These are phyloP conservation scores for Xylaria curta DNA, from an alignment of 495 filamentous ascomycete genomes.

Conservation along the genomic window DNA sequence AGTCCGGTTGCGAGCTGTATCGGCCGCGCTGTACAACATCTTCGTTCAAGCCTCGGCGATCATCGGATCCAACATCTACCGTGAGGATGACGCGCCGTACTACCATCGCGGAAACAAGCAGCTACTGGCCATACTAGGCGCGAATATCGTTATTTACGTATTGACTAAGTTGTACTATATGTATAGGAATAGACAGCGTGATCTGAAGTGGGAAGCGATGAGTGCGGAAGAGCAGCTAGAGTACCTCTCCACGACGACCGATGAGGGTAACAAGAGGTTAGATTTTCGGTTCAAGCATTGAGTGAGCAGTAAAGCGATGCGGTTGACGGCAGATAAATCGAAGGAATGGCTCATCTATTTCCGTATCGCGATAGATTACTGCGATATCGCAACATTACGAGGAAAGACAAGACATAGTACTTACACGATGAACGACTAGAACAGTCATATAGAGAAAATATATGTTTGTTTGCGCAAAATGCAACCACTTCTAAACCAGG, in stretches of 20 bases:
- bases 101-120: slow-evolving; percentile 69
- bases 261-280: slow-evolving; percentile 78
- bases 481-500: background rate
- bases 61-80: slow-evolving; percentile 70
- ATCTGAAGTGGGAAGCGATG: slow-evolving; percentile 66
- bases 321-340: background rate
- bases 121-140: slow-evolving; percentile 61
- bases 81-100: slow-evolving; percentile 63
- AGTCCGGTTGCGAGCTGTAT: slow-evolving; percentile 62
- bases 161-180: slow-evolving; percentile 67
- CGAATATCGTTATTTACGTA: slow-evolving; percentile 63
- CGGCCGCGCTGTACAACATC: slow-evolving; percentile 71
- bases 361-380: background rate
- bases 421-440: too few relatives aligned
- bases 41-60: slow-evolving; percentile 68
- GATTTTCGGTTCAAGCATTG: slow-evolving; percentile 60
- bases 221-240: slow-evolving; percentile 62
- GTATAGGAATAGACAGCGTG: slow-evolving; percentile 58
- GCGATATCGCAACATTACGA: too few relatives aligned
- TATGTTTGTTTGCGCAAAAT: background rate
- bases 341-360: background rate
- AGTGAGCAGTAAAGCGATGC: background rate
- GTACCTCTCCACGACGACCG: slow-evolving; percentile 70
- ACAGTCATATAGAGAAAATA: too few relatives aligned
- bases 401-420: too few relatives aligned